Conservation (phyloP, 208 protist species). For the Porcisia deanei region DNA sequence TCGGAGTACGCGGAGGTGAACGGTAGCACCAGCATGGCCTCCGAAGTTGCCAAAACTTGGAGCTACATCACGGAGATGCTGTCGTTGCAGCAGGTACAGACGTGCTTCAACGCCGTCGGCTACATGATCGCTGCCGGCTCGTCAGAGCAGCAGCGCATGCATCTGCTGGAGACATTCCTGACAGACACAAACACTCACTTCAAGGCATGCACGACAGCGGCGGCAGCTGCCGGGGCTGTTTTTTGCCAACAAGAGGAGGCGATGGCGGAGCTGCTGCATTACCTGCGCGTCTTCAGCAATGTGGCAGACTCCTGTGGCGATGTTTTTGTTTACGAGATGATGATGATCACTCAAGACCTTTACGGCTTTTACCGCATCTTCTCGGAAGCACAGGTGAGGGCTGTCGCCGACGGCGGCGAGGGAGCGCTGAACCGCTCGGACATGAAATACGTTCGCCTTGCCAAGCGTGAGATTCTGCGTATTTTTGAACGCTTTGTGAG, state of each 20-base stretch:
- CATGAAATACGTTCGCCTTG: constrained; percentile 82
- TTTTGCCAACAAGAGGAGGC: constrained; percentile 64
- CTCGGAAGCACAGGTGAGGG: constrained; percentile 41
- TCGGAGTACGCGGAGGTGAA: constrained; percentile 80
- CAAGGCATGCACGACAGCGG: constrained; percentile 58
- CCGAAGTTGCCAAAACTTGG: constrained; percentile 92
- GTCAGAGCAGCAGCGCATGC: constrained; percentile 30
- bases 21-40: constrained; percentile 77
- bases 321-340: constrained; percentile 94
- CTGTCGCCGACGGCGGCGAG: constrained; percentile 33
- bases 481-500: constrained; percentile 96
- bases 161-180: constrained; percentile 90
- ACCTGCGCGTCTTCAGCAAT: constrained; percentile 95
- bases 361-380: constrained; percentile 96
- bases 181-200: constrained; percentile 88
- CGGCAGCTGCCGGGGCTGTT: constrained; percentile 35
- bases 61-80: constrained; percentile 92
- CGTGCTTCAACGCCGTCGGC: constrained; percentile 97
- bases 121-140: constrained; percentile 90
- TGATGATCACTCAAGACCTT: constrained; percentile 93
- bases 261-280: constrained; percentile 89
- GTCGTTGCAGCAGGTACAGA: constrained; percentile 92
- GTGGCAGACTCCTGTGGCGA: constrained; percentile 89
- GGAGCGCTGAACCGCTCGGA: constrained; percentile 35
- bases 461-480: constrained; percentile 96